phyloP scores from a whole-genome alignment of 164 flowering plant species.

The Tetracentron sinense region DNA sequence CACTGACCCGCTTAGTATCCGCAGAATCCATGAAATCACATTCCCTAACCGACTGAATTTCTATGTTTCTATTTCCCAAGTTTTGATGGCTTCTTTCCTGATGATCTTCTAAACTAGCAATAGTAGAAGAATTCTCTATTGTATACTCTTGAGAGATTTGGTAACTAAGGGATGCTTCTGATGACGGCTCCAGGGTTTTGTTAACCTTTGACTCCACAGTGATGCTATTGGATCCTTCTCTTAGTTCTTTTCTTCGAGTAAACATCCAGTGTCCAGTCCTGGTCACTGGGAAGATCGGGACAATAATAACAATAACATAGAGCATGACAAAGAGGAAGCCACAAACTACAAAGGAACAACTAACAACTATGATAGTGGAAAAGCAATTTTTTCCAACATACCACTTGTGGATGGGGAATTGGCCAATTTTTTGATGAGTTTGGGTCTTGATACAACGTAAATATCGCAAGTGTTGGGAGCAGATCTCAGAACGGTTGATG shows the following conservation, averaged over 20 bases:
- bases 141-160: slow-evolving; percentile 22
- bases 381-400: slow-evolving; percentile 18
- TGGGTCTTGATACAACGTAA: slow-evolving; percentile 46
- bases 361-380: neutral
- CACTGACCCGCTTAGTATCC: slow-evolving; percentile 33
- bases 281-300: slow-evolving; percentile 22
- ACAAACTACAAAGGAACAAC: too few relatives aligned
- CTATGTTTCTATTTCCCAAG: slow-evolving; percentile 14
- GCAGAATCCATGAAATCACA: slow-evolving; percentile 16
- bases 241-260: slow-evolving; percentile 11
- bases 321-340: too few relatives aligned
- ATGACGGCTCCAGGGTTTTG: slow-evolving; percentile 7
- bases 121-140: slow-evolving; percentile 8
- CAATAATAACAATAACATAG: neutral
- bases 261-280: slow-evolving; percentile 9
- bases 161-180: slow-evolving; percentile 17
- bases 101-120: slow-evolving; percentile 10
- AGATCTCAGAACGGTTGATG: slow-evolving; percentile 43
- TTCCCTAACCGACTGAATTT: slow-evolving; percentile 4
- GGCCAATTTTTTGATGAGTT: slow-evolving; percentile 35
- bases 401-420: slow-evolving; percentile 26
- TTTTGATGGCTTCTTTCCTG: slow-evolving; percentile 16
- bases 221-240: slow-evolving; percentile 8
- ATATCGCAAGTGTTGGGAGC: slow-evolving; percentile 60
- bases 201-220: slow-evolving; percentile 12